Evolutionary conservation across 345 rosid species (phyloP).

Genomic region (Dovyalis caffra): DNA sequence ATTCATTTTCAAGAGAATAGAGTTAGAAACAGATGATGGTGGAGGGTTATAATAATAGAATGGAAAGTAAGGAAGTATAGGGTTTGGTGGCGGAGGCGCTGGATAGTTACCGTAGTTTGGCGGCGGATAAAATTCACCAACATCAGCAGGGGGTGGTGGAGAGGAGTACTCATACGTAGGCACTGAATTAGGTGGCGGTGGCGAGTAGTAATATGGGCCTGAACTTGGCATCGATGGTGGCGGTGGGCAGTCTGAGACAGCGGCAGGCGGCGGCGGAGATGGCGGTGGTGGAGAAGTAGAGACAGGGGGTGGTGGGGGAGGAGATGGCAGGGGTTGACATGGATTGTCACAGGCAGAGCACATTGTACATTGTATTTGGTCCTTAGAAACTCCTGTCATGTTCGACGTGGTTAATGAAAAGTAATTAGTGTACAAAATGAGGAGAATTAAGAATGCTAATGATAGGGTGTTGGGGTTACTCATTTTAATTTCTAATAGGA

Average conservation of each 20-base stretch:
- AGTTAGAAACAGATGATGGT: constrained; percentile 8
- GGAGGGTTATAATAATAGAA: constrained; percentile 24
- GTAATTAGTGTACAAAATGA: not conserved
- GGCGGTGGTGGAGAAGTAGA: constrained; percentile 32
- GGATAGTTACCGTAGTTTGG: constrained; percentile 15
- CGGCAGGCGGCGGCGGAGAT: constrained; percentile 30
- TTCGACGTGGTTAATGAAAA: not conserved
- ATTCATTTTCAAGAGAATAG: constrained; percentile 2
- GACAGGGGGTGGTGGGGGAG: constrained; percentile 20
- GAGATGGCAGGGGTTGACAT: constrained; percentile 33
- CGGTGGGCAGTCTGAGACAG: constrained; percentile 25
- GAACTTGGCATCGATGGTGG: constrained; percentile 17
- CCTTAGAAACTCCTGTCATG: constrained; percentile 18
- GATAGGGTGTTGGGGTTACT: not conserved
- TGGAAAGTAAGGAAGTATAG: constrained; percentile 27
- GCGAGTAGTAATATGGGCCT: constrained; percentile 8
- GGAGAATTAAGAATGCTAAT: not conserved
- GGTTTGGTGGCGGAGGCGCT: constrained; percentile 32
- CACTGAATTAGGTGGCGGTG: constrained; percentile 5
- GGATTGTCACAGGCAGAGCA: constrained; percentile 38
- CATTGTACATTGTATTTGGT: constrained; percentile 36
- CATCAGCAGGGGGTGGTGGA: constrained; percentile 19
- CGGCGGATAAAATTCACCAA: constrained; percentile 22
- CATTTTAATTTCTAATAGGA: not conserved
- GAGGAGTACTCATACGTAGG: constrained; percentile 13